Percentiles rank a stretch among this genome's conserved stretches.
phyloP scores from a whole-genome alignment of 768 basidiomycete genomes.

The Gloeopeniophorella convolvens region DNA sequence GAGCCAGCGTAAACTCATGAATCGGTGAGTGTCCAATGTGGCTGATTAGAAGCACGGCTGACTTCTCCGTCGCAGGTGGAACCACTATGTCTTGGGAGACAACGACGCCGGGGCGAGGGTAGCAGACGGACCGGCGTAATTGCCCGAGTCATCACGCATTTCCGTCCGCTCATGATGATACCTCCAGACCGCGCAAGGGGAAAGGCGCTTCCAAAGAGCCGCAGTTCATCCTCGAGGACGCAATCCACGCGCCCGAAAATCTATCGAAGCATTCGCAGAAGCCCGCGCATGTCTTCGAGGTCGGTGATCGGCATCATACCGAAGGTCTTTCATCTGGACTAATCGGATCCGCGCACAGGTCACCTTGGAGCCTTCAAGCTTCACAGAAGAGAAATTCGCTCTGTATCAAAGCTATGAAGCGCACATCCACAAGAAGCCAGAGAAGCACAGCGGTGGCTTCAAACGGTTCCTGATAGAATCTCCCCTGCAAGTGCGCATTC shows the following conservation, averaged over 20 bases:
- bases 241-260: constrained; percentile 53
- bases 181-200: neutral
- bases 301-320: constrained; percentile 22
- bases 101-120: constrained; percentile 27
- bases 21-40: constrained; percentile 60
- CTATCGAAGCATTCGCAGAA: constrained; percentile 27
- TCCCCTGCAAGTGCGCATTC: constrained; percentile 55
- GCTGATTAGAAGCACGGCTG: too few species aligned
- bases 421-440: constrained; percentile 66
- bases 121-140: constrained; percentile 25
- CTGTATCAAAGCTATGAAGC: constrained; percentile 75
- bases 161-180: neutral
- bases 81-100: constrained; percentile 53
- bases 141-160: neutral
- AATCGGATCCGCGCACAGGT: constrained; percentile 40
- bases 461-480: constrained; percentile 71
- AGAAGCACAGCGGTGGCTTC: constrained; percentile 49
- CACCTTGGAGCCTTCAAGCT: constrained; percentile 68
- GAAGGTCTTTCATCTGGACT: neutral
- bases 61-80: constrained; percentile 47
- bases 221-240: constrained; percentile 37
- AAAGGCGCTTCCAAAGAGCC: constrained; percentile 4
- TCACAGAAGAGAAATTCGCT: constrained; percentile 71
- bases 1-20: constrained; percentile 68
- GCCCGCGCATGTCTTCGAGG: constrained; percentile 55